Evolutionary conservation across 2,329 filamentous ascomycete species (phyloP).

Genomic region (Alternaria triticimaculans): DNA sequence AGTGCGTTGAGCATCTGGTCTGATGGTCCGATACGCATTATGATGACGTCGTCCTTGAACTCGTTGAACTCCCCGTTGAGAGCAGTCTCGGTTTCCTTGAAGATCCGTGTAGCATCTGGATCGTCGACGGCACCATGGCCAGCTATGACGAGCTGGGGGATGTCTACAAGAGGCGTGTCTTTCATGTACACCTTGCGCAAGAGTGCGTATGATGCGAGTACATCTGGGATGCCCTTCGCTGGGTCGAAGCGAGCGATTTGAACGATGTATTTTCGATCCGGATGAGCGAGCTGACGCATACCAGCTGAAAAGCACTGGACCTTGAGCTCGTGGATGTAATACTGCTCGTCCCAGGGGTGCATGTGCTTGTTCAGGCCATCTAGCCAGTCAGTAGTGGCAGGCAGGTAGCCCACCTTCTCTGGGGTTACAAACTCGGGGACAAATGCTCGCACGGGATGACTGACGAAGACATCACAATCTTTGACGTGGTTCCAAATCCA

Average conservation of each 20-base stretch:
- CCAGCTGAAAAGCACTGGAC: slow-evolving; percentile 64
- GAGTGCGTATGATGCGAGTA: slow-evolving; percentile 76
- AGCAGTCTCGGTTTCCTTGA: slow-evolving; percentile 72
- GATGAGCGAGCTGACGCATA: slow-evolving; percentile 66
- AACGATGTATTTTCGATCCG: slow-evolving; percentile 73
- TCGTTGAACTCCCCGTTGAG: slow-evolving; percentile 65
- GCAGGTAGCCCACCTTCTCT: slow-evolving; percentile 75
- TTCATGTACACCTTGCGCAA: slow-evolving; percentile 69
- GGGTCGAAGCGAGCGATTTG: slow-evolving; percentile 86
- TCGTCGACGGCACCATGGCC: slow-evolving; percentile 84
- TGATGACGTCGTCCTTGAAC: slow-evolving; percentile 65
- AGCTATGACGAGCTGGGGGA: slow-evolving; percentile 76
- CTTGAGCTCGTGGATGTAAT: slow-evolving; percentile 79
- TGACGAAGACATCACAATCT: slow-evolving; percentile 78
- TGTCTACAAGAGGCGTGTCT: slow-evolving; percentile 55
- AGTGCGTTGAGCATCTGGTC: slow-evolving; percentile 82
- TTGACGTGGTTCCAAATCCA: slow-evolving; percentile 77
- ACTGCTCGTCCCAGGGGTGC: slow-evolving; percentile 71
- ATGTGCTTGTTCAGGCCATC: slow-evolving; percentile 82
- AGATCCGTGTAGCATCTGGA: slow-evolving; percentile 75
- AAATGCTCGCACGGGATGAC: slow-evolving; percentile 78
- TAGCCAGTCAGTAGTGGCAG: slow-evolving; percentile 83
- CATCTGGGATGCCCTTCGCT: slow-evolving; percentile 79
- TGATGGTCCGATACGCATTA: slow-evolving; percentile 78
- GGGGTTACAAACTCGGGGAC: slow-evolving; percentile 72